Conservation (phyloP, 177 flowering plant species). For the Telopea speciosissima region DNA sequence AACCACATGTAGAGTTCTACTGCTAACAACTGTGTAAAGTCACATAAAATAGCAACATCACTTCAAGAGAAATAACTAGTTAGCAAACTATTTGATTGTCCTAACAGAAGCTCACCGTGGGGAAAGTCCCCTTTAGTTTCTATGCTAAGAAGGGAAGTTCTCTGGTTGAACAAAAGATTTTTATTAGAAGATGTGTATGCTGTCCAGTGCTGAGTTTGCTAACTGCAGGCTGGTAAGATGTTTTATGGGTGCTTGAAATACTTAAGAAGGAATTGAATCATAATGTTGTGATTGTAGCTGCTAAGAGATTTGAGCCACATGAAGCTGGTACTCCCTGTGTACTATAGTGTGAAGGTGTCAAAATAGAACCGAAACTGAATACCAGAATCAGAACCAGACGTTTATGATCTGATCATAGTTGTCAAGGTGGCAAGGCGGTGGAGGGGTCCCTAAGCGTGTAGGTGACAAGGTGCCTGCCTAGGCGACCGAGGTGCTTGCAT, state of each 20-base stretch:
- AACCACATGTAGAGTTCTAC: too few species aligned
- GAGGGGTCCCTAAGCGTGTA: too few species aligned
- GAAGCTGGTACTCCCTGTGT: not conserved
- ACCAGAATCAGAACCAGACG: too few species aligned
- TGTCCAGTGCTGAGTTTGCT: not conserved
- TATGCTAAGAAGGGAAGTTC: not conserved
- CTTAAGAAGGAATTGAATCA: not conserved
- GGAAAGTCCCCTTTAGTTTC: not conserved
- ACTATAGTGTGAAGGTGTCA: not conserved
- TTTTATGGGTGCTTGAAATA: not conserved
- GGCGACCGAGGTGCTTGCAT: too few species aligned
- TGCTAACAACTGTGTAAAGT: not conserved
- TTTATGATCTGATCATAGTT: too few species aligned
- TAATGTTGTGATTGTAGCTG: not conserved
- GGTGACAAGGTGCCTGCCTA: too few species aligned
- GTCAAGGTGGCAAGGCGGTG: too few species aligned
- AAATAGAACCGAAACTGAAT: too few species aligned
- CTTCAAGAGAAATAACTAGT: too few species aligned
- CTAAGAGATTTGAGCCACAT: too few species aligned
- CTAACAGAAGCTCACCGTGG: not conserved
- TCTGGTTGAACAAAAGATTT: not conserved
- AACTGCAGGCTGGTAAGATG: not conserved
- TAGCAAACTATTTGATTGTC: too few species aligned
- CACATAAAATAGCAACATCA: too few species aligned
- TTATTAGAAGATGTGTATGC: not conserved